Conservation (phyloP, 2,329 filamentous ascomycete species). For the Arthrobotrys musiformis region DNA sequence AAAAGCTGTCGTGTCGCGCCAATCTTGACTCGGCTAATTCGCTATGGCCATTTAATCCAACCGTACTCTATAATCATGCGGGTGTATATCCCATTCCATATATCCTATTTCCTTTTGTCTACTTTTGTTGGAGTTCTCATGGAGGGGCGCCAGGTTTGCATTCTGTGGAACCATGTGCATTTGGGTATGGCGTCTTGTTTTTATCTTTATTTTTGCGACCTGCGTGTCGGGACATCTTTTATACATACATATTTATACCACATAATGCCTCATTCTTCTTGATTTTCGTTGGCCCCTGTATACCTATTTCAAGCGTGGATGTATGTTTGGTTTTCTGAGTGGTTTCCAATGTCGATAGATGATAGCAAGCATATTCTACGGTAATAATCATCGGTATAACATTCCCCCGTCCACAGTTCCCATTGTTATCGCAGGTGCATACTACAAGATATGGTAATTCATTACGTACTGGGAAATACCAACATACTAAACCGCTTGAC, state of each 20-base stretch:
- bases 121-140: slow-evolving; percentile 36
- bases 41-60: background rate
- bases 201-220: background rate
- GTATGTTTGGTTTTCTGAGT: background rate
- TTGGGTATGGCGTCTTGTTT: slow-evolving; percentile 50
- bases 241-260: slow-evolving; percentile 3
- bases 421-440: background rate
- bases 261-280: slow-evolving; percentile 21
- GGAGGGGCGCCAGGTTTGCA: slow-evolving; percentile 23
- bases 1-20: background rate
- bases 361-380: slow-evolving; percentile 17
- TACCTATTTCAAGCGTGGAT: slow-evolving; percentile 19
- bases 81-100: slow-evolving; percentile 1
- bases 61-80: background rate
- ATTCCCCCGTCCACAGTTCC: background rate
- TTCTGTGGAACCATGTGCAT: slow-evolving; percentile 37
- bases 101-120: slow-evolving; percentile 4
- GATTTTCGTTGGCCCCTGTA: background rate
- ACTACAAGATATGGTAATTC: background rate
- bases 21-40: background rate
- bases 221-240: slow-evolving; percentile 8
- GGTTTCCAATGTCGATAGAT: background rate
- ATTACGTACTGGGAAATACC: background rate
- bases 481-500: background rate
- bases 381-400: slow-evolving; percentile 19